Base-by-base conservation (phyloP, 192 early-diverging fungal species). In the Mycoemilia scoparia region DNA sequence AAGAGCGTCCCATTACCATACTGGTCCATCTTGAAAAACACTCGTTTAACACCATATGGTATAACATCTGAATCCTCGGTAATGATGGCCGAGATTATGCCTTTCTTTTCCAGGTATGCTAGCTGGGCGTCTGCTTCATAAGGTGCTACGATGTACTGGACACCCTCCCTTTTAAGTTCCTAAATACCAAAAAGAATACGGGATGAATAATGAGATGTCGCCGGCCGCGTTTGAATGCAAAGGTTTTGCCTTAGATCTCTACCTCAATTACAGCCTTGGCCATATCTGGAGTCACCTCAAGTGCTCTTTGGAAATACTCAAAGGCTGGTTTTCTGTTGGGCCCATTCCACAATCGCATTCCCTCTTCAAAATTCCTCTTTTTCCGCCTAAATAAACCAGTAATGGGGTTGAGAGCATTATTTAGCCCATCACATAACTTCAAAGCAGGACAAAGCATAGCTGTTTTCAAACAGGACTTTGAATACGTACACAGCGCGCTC, bases 71-170 rank as follows among this genome's bases (percentile, higher is more conserved):
- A 91, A 57, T 99, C 95, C 53, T 95, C 91, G 0, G 91, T 88
- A 7, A 99, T 70, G 8, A 85, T 65, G 4, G 85, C 91, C 11
- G 66, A 38, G 6, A 87, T 76, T 7, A 77, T 11, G 1, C 75
- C 75, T 13, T 41, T 50, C 6, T 69, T 52, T 22, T 81, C 71
- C 9, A 99, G 54, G 41, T 69, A 95, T 0, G 83, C 79, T 28
- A 99, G 53, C 54, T 99, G 95, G 5, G 91, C 82, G 43, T 99
- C 95, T 0, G 95, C 95, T 51, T 99, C 95, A 40, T 87, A 99
- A 0, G 95, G 95, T 2, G 95, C 86, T 0, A 95, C 84, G 1
- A 92, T 46, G 57, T 69, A 90, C 20, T 73, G 51, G 18, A 98
- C 64, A 7, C 70, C 60, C 29, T 62, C 61, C n/a, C 39, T 38